These are phyloP conservation scores for Microdochium paspali DNA, from an alignment of 2,329 filamentous ascomycete species.

Conservation along the genomic window DNA sequence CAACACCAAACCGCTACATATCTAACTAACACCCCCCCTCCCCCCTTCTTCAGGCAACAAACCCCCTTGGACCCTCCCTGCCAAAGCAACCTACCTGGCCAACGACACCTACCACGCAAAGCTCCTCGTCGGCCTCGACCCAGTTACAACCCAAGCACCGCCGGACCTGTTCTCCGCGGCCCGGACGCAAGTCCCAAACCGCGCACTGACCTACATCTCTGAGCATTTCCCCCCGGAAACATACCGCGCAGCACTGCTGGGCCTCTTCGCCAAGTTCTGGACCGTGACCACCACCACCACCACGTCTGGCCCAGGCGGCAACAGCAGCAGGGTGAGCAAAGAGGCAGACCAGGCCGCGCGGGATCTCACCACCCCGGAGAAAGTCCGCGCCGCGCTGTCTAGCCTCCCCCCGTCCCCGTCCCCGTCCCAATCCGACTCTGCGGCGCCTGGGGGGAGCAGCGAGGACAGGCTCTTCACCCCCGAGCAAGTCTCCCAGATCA, in stretches of 20 bases:
- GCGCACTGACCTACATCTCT: constrained; percentile 59
- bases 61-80: constrained; percentile 62
- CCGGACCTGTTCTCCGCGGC: constrained; percentile 31
- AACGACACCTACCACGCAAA: constrained; percentile 30
- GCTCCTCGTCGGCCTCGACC: constrained; percentile 22
- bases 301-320: no score
- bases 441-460: no score
- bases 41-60: constrained; percentile 47
- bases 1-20: not conserved
- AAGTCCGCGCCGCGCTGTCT: constrained; percentile 8
- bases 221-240: constrained; percentile 34
- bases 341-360: not conserved
- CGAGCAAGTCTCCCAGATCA: constrained; percentile 43
- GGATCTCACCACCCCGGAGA: constrained; percentile 8
- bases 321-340: not conserved
- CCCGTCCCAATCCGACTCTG: no score
- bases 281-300: constrained; percentile 6
- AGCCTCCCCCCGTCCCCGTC: constrained; percentile 5
- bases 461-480: constrained; percentile 33
- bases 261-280: constrained; percentile 55
- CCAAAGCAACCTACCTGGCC: constrained; percentile 51
- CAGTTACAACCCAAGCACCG: constrained; percentile 24
- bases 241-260: constrained; percentile 44
- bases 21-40: not conserved
- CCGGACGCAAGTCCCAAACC: constrained; percentile 46